phyloP scores from a whole-genome alignment of 805 yeast genomes.

The Blastobotrys muscicola region DNA sequence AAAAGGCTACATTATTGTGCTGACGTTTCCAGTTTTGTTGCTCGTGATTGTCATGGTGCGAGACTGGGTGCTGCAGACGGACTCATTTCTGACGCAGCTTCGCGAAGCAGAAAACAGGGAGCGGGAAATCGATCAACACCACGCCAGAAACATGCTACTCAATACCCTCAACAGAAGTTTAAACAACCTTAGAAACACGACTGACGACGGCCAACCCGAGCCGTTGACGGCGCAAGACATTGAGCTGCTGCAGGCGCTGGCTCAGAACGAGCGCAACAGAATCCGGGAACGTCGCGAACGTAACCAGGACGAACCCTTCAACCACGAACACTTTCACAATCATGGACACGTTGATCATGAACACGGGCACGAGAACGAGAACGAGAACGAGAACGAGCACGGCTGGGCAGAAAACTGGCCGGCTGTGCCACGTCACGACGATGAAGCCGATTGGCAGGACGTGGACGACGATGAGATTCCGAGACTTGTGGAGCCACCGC shows the following conservation, averaged over 20 bases:
- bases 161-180: not conserved
- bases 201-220: too few relatives aligned
- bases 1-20: conserved; percentile 24
- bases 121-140: conserved; percentile 14
- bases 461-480: conserved; percentile 9
- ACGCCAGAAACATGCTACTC: conserved; percentile 2
- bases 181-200: too few relatives aligned
- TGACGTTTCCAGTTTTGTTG: conserved; percentile 20
- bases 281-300: too few relatives aligned
- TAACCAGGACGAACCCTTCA: too few relatives aligned
- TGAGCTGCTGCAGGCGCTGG: too few relatives aligned
- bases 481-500: too few relatives aligned
- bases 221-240: too few relatives aligned
- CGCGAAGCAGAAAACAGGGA: conserved; percentile 6
- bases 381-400: not conserved
- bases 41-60: conserved; percentile 34
- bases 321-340: too few relatives aligned
- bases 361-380: not conserved
- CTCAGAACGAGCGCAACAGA: too few relatives aligned
- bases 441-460: conserved; percentile 7
- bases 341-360: not conserved
- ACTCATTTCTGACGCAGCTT: conserved; percentile 17
- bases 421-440: not conserved
- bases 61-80: conserved; percentile 28
- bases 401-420: conserved; percentile 1